Conservation (phyloP, 768 basidiomycete genomes). For the Mycena galopus region DNA sequence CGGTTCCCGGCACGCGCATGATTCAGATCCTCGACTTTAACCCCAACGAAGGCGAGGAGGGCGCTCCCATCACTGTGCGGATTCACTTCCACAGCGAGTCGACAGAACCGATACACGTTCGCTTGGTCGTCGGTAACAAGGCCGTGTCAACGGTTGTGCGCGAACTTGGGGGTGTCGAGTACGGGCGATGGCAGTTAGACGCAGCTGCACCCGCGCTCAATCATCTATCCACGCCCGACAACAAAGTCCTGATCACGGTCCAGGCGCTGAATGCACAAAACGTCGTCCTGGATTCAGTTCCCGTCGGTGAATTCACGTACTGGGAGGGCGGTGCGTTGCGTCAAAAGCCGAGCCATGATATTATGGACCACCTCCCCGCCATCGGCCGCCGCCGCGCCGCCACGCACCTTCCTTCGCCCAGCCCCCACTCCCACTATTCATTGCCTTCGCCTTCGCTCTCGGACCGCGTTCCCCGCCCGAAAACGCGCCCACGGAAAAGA, state of each 20-base stretch:
- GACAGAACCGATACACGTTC: conserved; percentile 70
- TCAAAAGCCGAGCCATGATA: conserved; percentile 19
- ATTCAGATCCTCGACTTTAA: conserved; percentile 76
- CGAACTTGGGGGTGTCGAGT: conserved; percentile 59
- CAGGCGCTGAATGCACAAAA: conserved; percentile 71
- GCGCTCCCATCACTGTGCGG: conserved; percentile 73
- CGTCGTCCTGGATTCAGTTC: conserved; percentile 70
- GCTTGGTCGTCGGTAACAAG: conserved; percentile 79
- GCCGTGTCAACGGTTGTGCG: conserved; percentile 78
- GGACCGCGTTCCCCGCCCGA: conserved; percentile 33
- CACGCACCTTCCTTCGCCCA: conserved; percentile 34
- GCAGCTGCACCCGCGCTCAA: conserved; percentile 70
- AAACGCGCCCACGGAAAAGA: conserved; percentile 27
- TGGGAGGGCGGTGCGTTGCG: conserved; percentile 58
- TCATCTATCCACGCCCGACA: conserved; percentile 52
- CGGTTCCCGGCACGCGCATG: conserved; percentile 64
- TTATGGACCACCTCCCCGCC: conserved; percentile 9
- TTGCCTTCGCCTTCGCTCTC: conserved; percentile 39
- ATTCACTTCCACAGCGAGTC: conserved; percentile 68
- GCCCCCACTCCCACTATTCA: conserved; percentile 22
- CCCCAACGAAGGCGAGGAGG: conserved; percentile 73
- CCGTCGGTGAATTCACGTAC: conserved; percentile 81
- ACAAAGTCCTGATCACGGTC: conserved; percentile 67
- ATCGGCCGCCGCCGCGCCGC: conserved; percentile 32
- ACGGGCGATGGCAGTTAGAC: conserved; percentile 74